These are phyloP conservation scores for Erythrobasidium hasegawianum DNA, from an alignment of 1,284 basidiomycete species.

Conservation along the genomic window DNA sequence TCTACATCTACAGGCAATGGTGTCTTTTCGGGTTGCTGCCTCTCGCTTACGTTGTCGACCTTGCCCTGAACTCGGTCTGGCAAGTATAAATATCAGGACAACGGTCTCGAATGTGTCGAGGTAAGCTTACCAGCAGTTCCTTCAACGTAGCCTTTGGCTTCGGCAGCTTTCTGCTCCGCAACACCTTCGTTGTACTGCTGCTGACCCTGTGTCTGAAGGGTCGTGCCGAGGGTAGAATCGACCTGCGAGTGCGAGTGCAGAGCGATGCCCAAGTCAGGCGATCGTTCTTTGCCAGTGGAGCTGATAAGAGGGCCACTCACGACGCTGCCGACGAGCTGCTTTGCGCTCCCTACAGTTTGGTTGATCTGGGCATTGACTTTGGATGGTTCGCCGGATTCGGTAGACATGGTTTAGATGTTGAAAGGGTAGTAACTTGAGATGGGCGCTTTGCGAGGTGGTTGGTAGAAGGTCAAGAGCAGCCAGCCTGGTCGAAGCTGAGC, in stretches of 20 bases:
- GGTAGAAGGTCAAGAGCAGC: too few species aligned
- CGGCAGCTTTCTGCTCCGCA: constrained; percentile 13
- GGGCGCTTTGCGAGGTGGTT: too few species aligned
- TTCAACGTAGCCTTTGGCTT: constrained; percentile 22
- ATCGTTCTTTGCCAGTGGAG: too few species aligned
- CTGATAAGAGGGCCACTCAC: too few species aligned
- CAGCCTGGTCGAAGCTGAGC: too few species aligned
- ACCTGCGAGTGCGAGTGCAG: too few species aligned
- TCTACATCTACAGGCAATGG: too few species aligned
- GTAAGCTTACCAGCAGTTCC: background rate
- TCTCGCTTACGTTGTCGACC: constrained; percentile 16
- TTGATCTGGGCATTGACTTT: constrained; percentile 16
- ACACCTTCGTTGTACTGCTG: constrained; percentile 9
- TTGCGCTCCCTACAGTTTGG: constrained; percentile 9
- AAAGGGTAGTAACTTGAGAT: too few species aligned
- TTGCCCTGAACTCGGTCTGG: constrained; percentile 4
- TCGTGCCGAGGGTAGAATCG: constrained; percentile 6
- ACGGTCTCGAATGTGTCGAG: background rate
- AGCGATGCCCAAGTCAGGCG: too few species aligned
- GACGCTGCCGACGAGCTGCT: constrained; percentile 4
- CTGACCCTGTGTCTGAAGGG: background rate
- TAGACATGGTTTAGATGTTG: constrained; percentile 21
- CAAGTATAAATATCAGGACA: background rate
- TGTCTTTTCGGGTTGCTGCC: background rate
- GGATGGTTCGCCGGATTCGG: constrained; percentile 10